Percentiles rank a stretch among this genome's conserved stretches.
phyloP scores from a whole-genome alignment of 805 yeast genomes.

The Sugiyamaella smithiae region DNA sequence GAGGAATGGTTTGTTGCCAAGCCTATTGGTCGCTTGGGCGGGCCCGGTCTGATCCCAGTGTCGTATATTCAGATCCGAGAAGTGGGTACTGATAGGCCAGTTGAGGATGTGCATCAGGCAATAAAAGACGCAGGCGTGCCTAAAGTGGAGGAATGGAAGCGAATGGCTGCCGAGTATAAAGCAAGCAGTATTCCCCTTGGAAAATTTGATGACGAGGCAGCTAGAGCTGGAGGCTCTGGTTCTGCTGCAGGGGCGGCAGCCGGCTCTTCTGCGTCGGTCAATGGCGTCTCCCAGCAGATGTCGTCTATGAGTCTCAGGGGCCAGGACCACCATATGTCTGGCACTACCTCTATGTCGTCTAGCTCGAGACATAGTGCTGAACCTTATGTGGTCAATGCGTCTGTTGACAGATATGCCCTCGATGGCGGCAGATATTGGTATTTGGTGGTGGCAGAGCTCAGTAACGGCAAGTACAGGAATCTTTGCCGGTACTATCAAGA shows the following conservation, averaged over 20 bases:
- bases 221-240: background rate
- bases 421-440: conserved; percentile 91
- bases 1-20: conserved; percentile 98
- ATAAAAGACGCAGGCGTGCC: conserved; percentile 74
- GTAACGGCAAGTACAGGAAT: conserved; percentile 65
- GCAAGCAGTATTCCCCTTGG: conserved; percentile 77
- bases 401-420: conserved; percentile 74
- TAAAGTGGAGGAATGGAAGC: conserved; percentile 94
- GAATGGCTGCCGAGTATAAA: conserved; percentile 83
- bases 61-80: conserved; percentile 85
- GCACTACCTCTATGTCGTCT: background rate
- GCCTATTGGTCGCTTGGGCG: conserved; percentile 91
- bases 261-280: background rate
- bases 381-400: conserved; percentile 52
- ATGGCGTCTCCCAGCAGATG: background rate
- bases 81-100: conserved; percentile 58
- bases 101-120: conserved; percentile 55
- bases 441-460: conserved; percentile 61
- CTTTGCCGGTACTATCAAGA: conserved; percentile 92
- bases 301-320: background rate
- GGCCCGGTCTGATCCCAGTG: conserved; percentile 95
- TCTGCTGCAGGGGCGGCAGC: background rate
- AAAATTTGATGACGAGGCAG: conserved; percentile 42
- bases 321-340: conserved; percentile 1
- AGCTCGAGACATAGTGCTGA: background rate